A percentile compares a stretch with the other conserved stretches of the same genome.
Conservation (phyloP, 345 rosid genomes). For the Zanthoxylum bungeanum region DNA sequence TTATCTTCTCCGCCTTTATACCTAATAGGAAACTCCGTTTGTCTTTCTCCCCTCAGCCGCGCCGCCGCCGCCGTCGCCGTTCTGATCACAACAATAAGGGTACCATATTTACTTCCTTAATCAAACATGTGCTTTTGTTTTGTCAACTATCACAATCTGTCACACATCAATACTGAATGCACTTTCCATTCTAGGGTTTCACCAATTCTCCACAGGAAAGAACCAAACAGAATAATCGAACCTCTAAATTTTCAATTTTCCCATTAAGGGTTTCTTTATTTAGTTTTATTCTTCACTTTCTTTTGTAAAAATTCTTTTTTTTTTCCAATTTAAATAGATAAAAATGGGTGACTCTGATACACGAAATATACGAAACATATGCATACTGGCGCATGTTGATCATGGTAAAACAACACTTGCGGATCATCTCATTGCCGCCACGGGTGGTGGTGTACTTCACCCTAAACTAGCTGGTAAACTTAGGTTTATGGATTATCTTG, state of each 20-base stretch:
- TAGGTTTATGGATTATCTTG: slow-evolving; percentile 87
- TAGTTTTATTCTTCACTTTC: not conserved
- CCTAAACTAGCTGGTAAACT: slow-evolving; percentile 83
- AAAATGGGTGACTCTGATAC: slow-evolving; percentile 51
- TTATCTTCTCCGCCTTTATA: not conserved
- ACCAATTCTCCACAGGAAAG: not conserved
- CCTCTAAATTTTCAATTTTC: not conserved
- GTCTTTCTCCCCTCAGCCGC: not conserved
- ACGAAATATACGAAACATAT: slow-evolving; percentile 61
- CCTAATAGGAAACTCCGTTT: not conserved
- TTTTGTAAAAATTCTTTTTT: not conserved
- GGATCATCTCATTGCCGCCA: slow-evolving; percentile 81
- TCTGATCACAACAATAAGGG: not conserved
- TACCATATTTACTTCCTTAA: not conserved
- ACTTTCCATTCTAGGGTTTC: not conserved
- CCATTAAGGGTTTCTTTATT: not conserved
- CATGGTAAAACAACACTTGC: slow-evolving; percentile 98
- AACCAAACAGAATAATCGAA: not conserved
- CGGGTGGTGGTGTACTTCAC: slow-evolving; percentile 74
- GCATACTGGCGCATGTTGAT: slow-evolving; percentile 93
- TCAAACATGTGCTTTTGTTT: not conserved
- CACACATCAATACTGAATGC: not conserved
- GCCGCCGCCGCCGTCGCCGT: not conserved
- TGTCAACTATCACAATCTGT: not conserved
- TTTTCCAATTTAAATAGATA: not conserved